These are phyloP conservation scores for Colletotrichum neosansevieriae DNA, from an alignment of 2,329 filamentous ascomycete species.

Conservation along the genomic window DNA sequence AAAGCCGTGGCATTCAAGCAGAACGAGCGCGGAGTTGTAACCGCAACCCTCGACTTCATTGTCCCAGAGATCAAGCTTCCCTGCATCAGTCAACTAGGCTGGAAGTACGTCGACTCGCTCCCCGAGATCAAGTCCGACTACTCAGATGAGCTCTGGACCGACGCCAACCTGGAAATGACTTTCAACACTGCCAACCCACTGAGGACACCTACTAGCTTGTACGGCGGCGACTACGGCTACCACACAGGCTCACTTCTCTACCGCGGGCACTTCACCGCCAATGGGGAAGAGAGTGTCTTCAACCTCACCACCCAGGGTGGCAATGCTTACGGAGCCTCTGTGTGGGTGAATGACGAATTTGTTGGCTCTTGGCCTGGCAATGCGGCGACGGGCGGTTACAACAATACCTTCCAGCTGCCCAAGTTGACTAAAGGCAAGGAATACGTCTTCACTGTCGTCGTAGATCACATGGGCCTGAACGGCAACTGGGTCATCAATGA, in stretches of 20 bases:
- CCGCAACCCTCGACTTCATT: conserved; percentile 39
- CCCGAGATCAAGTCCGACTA: conserved; percentile 42
- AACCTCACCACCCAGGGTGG: conserved; percentile 72
- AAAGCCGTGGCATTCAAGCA: conserved; percentile 39
- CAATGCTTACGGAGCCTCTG: conserved; percentile 71
- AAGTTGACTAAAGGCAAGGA: conserved; percentile 60
- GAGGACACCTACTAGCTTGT: conserved; percentile 73
- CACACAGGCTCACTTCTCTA: conserved; percentile 74
- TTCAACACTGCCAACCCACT: conserved; percentile 47
- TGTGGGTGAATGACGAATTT: conserved; percentile 71
- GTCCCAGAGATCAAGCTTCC: conserved; percentile 37
- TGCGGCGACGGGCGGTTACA: conserved; percentile 59
- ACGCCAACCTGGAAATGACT: conserved; percentile 51
- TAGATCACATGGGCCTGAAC: conserved; percentile 78
- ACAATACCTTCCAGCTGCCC: conserved; percentile 66
- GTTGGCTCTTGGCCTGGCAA: conserved; percentile 72
- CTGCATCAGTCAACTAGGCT: conserved; percentile 31
- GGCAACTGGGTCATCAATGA: conserved; percentile 69
- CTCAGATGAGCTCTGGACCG: conserved; percentile 58
- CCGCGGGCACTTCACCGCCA: conserved; percentile 73
- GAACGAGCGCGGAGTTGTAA: conserved; percentile 39
- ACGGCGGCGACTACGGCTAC: conserved; percentile 77
- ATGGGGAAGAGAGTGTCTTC: conserved; percentile 66
- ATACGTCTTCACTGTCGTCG: conserved; percentile 73
- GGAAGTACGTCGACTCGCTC: conserved; percentile 43